Evolutionary conservation across 768 basidiomycete species (phyloP).

Genomic region (Rhodocollybia butyracea): DNA sequence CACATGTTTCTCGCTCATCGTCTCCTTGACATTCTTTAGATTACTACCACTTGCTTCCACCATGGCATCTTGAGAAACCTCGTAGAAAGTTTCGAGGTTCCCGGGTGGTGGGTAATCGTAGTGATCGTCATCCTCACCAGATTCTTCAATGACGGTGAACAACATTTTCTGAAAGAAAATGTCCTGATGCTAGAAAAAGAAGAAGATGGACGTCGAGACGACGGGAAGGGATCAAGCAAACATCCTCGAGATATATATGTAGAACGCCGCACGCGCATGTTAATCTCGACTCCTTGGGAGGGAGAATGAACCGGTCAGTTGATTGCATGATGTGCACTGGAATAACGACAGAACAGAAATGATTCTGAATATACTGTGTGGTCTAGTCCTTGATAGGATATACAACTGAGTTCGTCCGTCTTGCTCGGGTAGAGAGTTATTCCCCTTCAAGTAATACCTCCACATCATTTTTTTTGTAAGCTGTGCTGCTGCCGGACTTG

Average conservation of each 20-base stretch:
- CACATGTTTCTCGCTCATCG: background rate
- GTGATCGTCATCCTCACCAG: background rate
- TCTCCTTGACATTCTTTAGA: background rate
- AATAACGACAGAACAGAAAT: background rate
- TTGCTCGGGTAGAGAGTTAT: no score
- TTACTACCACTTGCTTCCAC: background rate
- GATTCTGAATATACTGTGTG: no score
- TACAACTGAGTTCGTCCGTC: background rate
- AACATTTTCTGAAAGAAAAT: background rate
- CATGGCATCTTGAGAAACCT: background rate
- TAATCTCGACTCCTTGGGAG: background rate
- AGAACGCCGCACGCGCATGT: background rate
- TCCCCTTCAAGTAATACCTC: no score
- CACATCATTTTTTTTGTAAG: no score
- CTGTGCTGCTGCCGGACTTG: no score
- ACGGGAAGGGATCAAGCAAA: no score
- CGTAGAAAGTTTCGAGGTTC: background rate
- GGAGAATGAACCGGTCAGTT: background rate
- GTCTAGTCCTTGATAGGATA: background rate
- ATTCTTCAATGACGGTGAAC: background rate
- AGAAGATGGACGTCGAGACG: background rate
- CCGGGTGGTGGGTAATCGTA: background rate
- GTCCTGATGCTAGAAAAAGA: background rate
- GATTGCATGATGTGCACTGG: background rate
- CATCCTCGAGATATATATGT: background rate